phyloP scores from a whole-genome alignment of 495 filamentous ascomycete genomes.

The Cercophora scortea region DNA sequence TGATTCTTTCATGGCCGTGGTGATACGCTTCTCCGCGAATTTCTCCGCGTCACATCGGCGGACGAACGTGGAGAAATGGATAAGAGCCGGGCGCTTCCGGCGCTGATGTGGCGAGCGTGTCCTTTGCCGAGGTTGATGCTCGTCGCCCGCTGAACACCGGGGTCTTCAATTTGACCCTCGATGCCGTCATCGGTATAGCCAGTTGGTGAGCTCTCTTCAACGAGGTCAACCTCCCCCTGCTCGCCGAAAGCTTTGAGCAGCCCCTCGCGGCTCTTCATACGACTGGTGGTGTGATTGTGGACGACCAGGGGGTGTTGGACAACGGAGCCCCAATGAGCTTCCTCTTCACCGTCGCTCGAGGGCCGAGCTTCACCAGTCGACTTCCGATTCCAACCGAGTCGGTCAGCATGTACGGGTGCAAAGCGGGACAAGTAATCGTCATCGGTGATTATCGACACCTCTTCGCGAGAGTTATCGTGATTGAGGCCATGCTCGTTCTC shows the following conservation, averaged over 20 bases:
- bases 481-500: constrained; percentile 11
- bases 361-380: constrained; percentile 33
- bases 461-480: constrained; percentile 38
- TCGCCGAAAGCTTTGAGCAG: constrained; percentile 48
- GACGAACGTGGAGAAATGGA: constrained; percentile 50
- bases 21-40: constrained; percentile 20
- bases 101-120: constrained; percentile 63
- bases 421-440: constrained; percentile 57
- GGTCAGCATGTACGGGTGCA: constrained; percentile 51
- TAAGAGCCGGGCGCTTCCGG: constrained; percentile 63
- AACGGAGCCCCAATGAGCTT: constrained; percentile 38
- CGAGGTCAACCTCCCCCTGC: constrained; percentile 21
- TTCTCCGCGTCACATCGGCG: constrained; percentile 28
- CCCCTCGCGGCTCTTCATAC: constrained; percentile 50
- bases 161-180: constrained; percentile 35
- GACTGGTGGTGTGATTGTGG: constrained; percentile 15
- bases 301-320: constrained; percentile 32
- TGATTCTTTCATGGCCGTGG: constrained; percentile 2
- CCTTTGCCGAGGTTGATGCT: constrained; percentile 56
- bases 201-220: constrained; percentile 21
- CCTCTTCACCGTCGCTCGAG: constrained; percentile 38
- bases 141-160: constrained; percentile 50
- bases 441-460: constrained; percentile 52
- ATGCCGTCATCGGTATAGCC: constrained; percentile 28
- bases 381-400: constrained; percentile 30